phyloP scores from a whole-genome alignment of 2,329 filamentous ascomycete species.

The Escovopsis sp. region DNA sequence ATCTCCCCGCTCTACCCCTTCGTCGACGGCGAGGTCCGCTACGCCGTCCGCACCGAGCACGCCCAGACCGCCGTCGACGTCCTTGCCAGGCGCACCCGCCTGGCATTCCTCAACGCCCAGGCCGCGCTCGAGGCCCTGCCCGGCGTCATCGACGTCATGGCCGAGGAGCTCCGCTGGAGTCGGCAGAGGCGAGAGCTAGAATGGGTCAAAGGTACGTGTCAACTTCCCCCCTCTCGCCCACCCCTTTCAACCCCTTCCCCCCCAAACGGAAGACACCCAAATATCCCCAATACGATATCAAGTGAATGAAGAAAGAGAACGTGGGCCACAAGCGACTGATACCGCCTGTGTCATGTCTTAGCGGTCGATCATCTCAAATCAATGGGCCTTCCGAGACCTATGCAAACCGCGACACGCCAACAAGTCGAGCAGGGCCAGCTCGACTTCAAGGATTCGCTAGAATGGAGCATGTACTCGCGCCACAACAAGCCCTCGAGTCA shows the following conservation, averaged over 20 bases:
- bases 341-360: constrained; percentile 12
- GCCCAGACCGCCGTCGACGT: constrained; percentile 85
- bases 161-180: constrained; percentile 68
- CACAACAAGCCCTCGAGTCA: constrained; percentile 33
- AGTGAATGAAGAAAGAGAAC: no score
- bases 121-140: constrained; percentile 78
- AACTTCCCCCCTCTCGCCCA: constrained; percentile 8
- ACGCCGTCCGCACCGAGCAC: constrained; percentile 78
- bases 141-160: constrained; percentile 78
- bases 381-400: constrained; percentile 49
- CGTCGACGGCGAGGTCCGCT: constrained; percentile 81
- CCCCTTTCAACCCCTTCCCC: neutral
- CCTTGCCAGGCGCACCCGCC: constrained; percentile 65
- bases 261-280: no score
- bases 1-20: constrained; percentile 76
- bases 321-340: neutral
- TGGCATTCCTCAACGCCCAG: constrained; percentile 86
- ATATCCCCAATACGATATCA: no score
- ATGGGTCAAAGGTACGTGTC: constrained; percentile 55
- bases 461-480: constrained; percentile 48
- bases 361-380: constrained; percentile 46
- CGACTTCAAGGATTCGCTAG: constrained; percentile 39
- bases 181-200: constrained; percentile 56
- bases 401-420: constrained; percentile 41
- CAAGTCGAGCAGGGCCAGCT: constrained; percentile 47